Evolutionary conservation across 352 stramenopile genomes (phyloP), one percentile per base, ranked within the genome.

Genomic region (Phytophthora kernoviae): DNA sequence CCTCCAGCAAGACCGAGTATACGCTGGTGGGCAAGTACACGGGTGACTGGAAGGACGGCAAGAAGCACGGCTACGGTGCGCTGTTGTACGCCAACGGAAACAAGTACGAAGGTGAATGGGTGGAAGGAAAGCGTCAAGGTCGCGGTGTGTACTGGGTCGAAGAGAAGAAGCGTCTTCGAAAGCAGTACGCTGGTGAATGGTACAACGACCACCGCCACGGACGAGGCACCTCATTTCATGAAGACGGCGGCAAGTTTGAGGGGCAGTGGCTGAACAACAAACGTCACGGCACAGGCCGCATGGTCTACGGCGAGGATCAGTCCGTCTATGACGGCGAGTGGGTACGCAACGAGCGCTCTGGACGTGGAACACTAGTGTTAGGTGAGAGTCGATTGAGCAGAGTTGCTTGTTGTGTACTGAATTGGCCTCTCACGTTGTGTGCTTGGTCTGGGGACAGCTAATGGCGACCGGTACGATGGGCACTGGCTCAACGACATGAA

Each of bases 31-130:
- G 80, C 36, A 94, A 92, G 60, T 95, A 99, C 77, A 97, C 96
- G 46, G 95, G 96, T 21, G 79, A 97, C 60, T 98, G 94, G 94
- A 87, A 88, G 51, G 74, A 95, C 42, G 96, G 97, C 44, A 81
- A 93, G 59, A 96, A 97, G 65, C 90, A 98, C 70, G 96, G 96
- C 6, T 91, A 92, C 55, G 96, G 96, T 10, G 90, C 81, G 24
- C 88, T 97, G 34, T 57, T 94, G 32, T 96, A 93, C 51, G 78
- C 85, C 11, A 96, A 97, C 60, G 91, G 92, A 8, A 96, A 91
- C 76, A 95, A 91, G 53, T 98, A 96, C 65, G 78, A 96, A 59
- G 93, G 92, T 10, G 81, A 95, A 52, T 97, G 91, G 79, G 40
- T 73, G 5, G 60, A 90, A 11, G 87, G 88, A 41, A 77, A 87